Conservation (phyloP, 202 grass and related monocot species). For the Setaria viridis region DNA sequence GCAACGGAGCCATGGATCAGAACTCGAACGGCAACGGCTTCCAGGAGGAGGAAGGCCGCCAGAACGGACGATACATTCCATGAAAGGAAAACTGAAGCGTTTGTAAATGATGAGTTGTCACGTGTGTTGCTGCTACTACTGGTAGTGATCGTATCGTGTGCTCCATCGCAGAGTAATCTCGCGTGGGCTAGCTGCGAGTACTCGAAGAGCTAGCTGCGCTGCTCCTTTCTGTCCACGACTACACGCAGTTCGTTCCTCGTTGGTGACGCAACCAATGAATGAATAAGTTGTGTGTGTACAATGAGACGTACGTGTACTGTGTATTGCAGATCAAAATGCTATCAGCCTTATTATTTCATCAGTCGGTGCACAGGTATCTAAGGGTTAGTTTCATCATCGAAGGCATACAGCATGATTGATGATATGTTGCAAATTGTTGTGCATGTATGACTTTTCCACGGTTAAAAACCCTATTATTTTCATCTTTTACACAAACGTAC, state of each 20-base stretch:
- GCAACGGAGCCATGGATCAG: background rate
- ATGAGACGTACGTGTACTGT: background rate
- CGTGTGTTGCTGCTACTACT: background rate
- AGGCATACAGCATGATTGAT: background rate
- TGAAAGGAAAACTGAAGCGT: slow-evolving; percentile 18
- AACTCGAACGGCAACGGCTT: background rate
- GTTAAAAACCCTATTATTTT: background rate
- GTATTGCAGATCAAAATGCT: background rate
- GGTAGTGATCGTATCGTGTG: background rate
- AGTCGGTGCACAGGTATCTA: background rate
- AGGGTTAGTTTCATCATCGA: background rate
- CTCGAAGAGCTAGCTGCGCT: background rate
- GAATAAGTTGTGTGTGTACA: background rate
- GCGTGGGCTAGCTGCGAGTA: background rate
- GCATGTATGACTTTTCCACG: background rate
- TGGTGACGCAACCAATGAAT: slow-evolving; percentile 12
- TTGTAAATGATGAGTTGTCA: background rate
- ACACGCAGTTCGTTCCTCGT: background rate
- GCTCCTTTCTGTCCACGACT: background rate
- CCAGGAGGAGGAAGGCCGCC: slow-evolving; percentile 20
- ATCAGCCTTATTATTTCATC: background rate
- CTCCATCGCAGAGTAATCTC: background rate
- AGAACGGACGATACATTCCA: slow-evolving; percentile 38
- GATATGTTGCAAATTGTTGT: background rate
- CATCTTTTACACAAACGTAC: no score